A percentile compares a stretch with the other conserved stretches of the same genome.
Conservation (phyloP, 352 stramenopile species). For the Thalassiosira pacifica region DNA sequence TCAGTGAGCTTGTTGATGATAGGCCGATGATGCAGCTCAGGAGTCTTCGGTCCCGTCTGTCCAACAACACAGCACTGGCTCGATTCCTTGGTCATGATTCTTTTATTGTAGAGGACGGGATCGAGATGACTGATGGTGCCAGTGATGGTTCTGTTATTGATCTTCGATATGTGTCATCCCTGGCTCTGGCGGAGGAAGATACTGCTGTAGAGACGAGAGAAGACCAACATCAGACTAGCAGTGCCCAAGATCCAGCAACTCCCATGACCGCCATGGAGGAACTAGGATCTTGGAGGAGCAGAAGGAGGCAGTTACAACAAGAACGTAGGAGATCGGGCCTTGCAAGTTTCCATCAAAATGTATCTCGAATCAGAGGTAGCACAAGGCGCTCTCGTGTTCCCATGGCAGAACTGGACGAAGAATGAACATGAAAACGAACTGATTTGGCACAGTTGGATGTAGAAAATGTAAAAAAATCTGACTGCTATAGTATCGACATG, state of each 20-base stretch:
- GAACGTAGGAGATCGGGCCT: slow-evolving; percentile 23
- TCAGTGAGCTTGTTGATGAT: slow-evolving; percentile 66
- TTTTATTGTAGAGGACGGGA: slow-evolving; percentile 29
- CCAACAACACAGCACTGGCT: slow-evolving; percentile 31
- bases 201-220: slow-evolving; percentile 13
- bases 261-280: slow-evolving; percentile 25
- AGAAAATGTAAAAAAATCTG: slow-evolving; percentile 8
- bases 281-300: slow-evolving; percentile 43
- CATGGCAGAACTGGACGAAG: slow-evolving; percentile 24
- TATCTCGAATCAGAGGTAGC: slow-evolving; percentile 21
- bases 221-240: background rate
- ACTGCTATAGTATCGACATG: background rate
- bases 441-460: no score
- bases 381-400: slow-evolving; percentile 20
- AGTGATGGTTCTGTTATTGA: slow-evolving; percentile 29
- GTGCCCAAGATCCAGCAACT: slow-evolving; percentile 13
- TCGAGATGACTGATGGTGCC: slow-evolving; percentile 51
- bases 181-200: slow-evolving; percentile 50
- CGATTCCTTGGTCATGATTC: slow-evolving; percentile 43
- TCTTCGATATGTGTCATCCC: slow-evolving; percentile 44
- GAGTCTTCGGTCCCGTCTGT: slow-evolving; percentile 52
- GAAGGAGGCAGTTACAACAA: slow-evolving; percentile 28
- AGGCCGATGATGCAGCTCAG: slow-evolving; percentile 59
- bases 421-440: no score
- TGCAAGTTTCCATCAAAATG: slow-evolving; percentile 10